Conservation (phyloP, 257 asterid genomes). For the Nicotiana otophora region DNA sequence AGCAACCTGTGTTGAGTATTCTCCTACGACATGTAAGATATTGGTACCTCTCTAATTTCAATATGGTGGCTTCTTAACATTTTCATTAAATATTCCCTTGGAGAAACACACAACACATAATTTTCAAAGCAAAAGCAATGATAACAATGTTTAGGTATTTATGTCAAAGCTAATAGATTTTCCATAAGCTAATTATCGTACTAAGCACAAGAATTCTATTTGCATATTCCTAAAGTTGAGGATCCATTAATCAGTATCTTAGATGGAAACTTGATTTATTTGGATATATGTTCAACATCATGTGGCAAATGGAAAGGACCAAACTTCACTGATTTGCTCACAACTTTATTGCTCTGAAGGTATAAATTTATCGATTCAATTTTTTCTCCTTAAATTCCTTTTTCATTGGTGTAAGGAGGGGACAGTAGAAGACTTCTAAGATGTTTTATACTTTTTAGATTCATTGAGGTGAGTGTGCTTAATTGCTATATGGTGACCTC, state of each 20-base stretch:
- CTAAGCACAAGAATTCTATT: background rate
- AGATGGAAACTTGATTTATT: background rate
- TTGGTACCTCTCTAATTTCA: conserved; percentile 6
- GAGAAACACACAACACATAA: background rate
- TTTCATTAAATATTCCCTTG: background rate
- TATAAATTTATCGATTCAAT: background rate
- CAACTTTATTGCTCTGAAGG: background rate
- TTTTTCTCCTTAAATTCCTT: background rate
- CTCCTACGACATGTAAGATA: conserved; percentile 63
- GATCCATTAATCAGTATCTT: background rate
- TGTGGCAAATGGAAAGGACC: background rate
- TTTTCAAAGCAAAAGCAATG: background rate
- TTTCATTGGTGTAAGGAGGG: background rate
- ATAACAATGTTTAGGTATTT: background rate
- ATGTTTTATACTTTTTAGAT: too few species aligned
- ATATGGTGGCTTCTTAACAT: background rate
- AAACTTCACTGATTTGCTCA: background rate
- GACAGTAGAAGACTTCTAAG: too few species aligned
- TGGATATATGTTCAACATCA: background rate
- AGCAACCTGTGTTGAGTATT: conserved; percentile 77
- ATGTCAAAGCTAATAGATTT: background rate
- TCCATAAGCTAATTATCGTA: background rate
- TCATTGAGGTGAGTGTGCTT: too few species aligned
- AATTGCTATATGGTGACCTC: too few species aligned
- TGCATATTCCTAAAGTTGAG: background rate